Evolutionary conservation across 1,284 basidiomycete species (phyloP), one percentile per base, ranked within the genome.

Genomic region (Ceratorhiza oryzae-sativae): DNA sequence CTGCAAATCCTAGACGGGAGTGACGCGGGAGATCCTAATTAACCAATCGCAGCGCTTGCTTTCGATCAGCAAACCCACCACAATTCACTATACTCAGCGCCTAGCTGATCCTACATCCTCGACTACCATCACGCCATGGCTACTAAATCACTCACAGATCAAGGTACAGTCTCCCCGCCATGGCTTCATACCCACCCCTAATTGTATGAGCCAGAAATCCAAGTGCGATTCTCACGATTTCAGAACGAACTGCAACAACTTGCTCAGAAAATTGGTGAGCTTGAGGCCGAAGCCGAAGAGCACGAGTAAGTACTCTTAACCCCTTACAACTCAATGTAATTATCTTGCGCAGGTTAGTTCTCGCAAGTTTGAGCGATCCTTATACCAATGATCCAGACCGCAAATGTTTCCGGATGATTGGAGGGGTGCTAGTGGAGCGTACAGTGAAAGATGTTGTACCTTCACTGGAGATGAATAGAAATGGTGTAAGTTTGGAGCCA

Each of bases 391-490:
- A 97, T 73, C 95, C 97, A 27, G 86, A 90, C 78, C 89, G 97
- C 73, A 95, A 94, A 82, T 99, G 97, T 82, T 99, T 98, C 82
- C 90, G 97, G 60, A 85, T 99, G 76, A 93, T 99, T 74, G 97
- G 97, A 12, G 97, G 97, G 34, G 91, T 98, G 1, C 86, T 99
- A 9, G 96, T 98, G 30, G 95, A 99, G 80, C 87, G 96, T 58
- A 98, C 95, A 0, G 97, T 99, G 55, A 90, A 92, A 79, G 97
- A 99, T 77, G 95, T 99, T 39, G 89, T 95, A 39, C 97, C 97
- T 48, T 90, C 92, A 25, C 82, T 98, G 49, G 87, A 93, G 80
- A 93, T 90, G 15, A 97, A 95, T 78, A 86, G 88, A 68, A 87
- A 93, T 77, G 93, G 94, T 73, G 93, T 95, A 77, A 75, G 89